Evolutionary conservation across 768 basidiomycete genomes (phyloP).

Genomic region (Lactarius akahatsu): DNA sequence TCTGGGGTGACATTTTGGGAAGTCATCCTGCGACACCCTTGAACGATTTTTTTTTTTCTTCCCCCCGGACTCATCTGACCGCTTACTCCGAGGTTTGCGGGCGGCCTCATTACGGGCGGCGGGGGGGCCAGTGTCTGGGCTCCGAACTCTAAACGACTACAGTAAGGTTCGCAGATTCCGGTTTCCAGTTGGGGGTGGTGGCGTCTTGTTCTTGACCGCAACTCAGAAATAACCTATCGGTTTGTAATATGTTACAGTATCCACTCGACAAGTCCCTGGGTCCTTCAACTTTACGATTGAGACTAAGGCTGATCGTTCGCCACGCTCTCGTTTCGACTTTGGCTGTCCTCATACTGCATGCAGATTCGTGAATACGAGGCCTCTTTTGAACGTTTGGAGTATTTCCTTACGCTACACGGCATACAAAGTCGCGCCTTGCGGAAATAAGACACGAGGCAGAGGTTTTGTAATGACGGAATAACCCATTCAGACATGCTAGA

Average conservation of each 20-base stretch:
- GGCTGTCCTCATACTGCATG: background rate
- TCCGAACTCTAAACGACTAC: conserved; percentile 19
- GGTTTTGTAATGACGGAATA: conserved; percentile 10
- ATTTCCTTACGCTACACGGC: conserved; percentile 3
- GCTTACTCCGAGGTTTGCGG: conserved; percentile 19
- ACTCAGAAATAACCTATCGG: background rate
- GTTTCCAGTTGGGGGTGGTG: conserved; percentile 1
- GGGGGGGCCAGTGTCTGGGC: conserved; percentile 10
- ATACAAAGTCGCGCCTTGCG: background rate
- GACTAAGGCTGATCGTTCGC: background rate
- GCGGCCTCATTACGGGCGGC: conserved; percentile 11
- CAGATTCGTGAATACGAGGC: background rate
- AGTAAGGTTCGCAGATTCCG: conserved; percentile 6
- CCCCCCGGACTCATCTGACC: conserved; percentile 20
- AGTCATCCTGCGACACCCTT: conserved; percentile 3
- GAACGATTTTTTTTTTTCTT: conserved; percentile 10
- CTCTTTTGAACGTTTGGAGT: conserved; percentile 3
- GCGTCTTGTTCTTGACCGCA: conserved; percentile 1
- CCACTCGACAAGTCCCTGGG: background rate
- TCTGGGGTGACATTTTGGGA: conserved; percentile 17
- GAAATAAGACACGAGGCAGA: conserved; percentile 21
- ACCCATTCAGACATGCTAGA: background rate
- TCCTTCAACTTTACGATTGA: background rate
- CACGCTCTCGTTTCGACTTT: conserved; percentile 5
- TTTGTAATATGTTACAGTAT: background rate